Conservation (phyloP, 306 rosid genomes). For the Abrus pulchellus region DNA sequence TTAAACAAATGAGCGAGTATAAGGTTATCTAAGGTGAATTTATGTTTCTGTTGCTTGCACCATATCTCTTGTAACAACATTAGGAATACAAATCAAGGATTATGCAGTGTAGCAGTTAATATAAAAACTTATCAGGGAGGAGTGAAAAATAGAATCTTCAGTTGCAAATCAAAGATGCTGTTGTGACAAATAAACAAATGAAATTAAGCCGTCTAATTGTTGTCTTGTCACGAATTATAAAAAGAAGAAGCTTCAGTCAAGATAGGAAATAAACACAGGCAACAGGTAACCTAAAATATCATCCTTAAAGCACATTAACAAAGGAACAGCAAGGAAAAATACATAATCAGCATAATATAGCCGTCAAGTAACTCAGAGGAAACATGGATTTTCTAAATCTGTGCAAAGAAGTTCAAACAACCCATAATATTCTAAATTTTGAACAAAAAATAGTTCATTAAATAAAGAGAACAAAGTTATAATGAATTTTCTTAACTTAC, state of each 20-base stretch:
- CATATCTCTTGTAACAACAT: neutral
- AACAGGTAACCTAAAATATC: neutral
- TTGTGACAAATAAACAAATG: constrained; percentile 12
- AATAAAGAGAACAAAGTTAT: neutral
- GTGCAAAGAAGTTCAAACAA: constrained; percentile 17
- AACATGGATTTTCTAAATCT: neutral
- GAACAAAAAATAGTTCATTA: neutral
- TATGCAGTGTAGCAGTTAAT: neutral
- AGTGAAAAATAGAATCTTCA: neutral
- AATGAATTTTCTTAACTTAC: constrained; percentile 47
- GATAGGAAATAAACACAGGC: neutral
- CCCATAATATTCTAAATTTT: neutral
- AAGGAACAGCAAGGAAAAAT: neutral
- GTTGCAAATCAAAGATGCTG: neutral
- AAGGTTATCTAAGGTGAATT: constrained; percentile 5
- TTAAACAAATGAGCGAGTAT: neutral
- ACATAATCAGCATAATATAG: neutral
- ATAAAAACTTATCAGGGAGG: neutral
- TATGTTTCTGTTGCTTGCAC: neutral
- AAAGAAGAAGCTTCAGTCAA: neutral
- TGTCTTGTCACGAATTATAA: neutral
- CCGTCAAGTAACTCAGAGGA: neutral
- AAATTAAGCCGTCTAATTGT: neutral
- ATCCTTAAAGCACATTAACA: constrained; percentile 17
- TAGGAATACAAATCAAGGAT: neutral